Evolutionary conservation across 2,329 filamentous ascomycete species (phyloP).

Genomic region (Arthrocladium fulminans): DNA sequence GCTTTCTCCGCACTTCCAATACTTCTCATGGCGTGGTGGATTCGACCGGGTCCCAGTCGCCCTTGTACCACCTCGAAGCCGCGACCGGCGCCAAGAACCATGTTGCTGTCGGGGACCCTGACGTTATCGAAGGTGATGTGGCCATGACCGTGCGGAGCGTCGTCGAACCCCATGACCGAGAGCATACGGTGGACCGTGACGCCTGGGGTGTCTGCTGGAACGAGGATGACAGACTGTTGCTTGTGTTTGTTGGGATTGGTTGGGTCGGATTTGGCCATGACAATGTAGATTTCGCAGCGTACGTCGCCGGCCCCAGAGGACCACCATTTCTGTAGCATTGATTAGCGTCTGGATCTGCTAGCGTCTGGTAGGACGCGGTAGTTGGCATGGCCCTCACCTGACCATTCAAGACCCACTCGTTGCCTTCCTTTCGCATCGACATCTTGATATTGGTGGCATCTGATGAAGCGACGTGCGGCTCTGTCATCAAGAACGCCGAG

Average conservation of each 20-base stretch:
- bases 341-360: no score
- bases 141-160: conserved; percentile 95
- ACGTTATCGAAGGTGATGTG: conserved; percentile 87
- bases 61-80: conserved; percentile 99
- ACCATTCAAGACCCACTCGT: conserved; percentile 86
- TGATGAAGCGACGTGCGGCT: conserved; percentile 76
- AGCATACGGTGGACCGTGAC: conserved; percentile 93
- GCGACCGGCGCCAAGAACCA: conserved; percentile 85
- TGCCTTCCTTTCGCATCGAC: conserved; percentile 69
- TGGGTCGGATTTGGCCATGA: conserved; percentile 88
- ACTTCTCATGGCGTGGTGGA: conserved; percentile 94
- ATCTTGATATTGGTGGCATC: conserved; percentile 92
- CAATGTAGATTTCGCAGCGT: conserved; percentile 85
- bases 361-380: neutral
- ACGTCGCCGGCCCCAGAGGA: conserved; percentile 90
- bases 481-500: conserved; percentile 89
- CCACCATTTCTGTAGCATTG: conserved; percentile 99
- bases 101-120: conserved; percentile 68
- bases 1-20: conserved; percentile 87
- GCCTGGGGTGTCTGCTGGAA: conserved; percentile 70
- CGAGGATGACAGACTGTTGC: conserved; percentile 88
- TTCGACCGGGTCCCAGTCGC: conserved; percentile 85
- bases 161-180: conserved; percentile 89
- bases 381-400: conserved; percentile 15
- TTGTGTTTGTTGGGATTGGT: conserved; percentile 67